Evolutionary conservation across 1,139 yeast genomes (phyloP), one percentile per base, ranked within the genome.

Genomic region (Candida neerlandica): DNA sequence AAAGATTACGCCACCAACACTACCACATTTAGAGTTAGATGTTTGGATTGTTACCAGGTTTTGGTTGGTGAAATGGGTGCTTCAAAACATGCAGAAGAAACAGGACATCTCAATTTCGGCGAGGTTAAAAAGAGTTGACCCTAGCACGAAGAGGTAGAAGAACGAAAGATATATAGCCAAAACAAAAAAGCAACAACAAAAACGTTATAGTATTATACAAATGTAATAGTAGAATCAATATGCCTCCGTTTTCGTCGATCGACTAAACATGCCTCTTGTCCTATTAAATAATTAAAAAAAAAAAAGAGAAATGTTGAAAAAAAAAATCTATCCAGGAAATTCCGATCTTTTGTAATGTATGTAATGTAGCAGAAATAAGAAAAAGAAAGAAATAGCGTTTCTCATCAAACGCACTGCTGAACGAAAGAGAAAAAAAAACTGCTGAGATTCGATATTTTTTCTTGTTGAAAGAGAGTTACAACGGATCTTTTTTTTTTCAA

Each of bases 1-100:
- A 69, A 69, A 47, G 84, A 86, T 44, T 84, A 84, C 56, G 77
- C 85, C 30, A 87, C 94, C 18, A 88, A 88, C 59, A 85, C 91
- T 0, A 76, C 82, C 9, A 77, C 73, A 1, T 86, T 85, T 58
- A 65, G 80, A 34, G 75, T 86, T 19, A 69, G 81, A 48, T 88
- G 94, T 60, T 71, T 80, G 41, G 72, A 69, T 4, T 88, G 95
- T 62, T 76, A 80, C 27, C 62, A 64, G 33, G 63, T 75, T 1
- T 66, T 86, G 42, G 73, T 74, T 2, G 94, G 95, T 3, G 92
- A 87, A 62, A 77, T 72, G 55, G 87, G 84, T 6, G 91, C 89
- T 0, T 72, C 82, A 6, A 73, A 74, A 55, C 95, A 88, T 66
- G 92, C 94, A 4, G 75, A 76, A 53, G 64, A 67, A 6, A 82